Base-by-base conservation (phyloP, 2,329 filamentous ascomycete species). In the Alternaria ventricosa region DNA sequence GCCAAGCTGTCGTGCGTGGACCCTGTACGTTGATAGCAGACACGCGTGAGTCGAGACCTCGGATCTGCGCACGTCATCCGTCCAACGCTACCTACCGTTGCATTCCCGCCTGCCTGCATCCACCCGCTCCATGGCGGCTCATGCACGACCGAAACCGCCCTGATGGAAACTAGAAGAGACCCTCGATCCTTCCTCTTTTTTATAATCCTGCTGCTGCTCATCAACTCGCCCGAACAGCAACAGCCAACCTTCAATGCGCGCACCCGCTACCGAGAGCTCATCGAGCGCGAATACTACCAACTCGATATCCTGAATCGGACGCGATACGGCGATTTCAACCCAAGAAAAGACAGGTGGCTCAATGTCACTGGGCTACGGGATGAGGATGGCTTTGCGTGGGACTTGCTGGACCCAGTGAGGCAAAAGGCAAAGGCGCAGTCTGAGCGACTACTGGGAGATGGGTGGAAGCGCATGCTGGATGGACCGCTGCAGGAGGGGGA, bases 311-410 rank as follows among this genome's bases (percentile, higher is more conserved):
- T 80, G n/a, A 80, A 79, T 30, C 61, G 61, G 15, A 79, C 78
- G 18, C 63, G 59, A 33, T 79, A 75, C 77, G 86, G 85, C 36
- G 84, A 87, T 57, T 84, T 89, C 43, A 78, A 84, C 71, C 77
- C 82, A 20, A 65, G 64, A 28, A 74, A 80, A 10, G 75, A 82
- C 63, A 82, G 77, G 67, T 87, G 83, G 84, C 66, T 81, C 61
- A 85, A 85, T 55, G 82, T 97, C 55, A 92, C 92, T 3, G 95
- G 95, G 1, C 89, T 96, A 65, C 87, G 91, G 53, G 82, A 88
- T 50, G 86, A 89, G 20, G 92, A 97, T 80, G 88, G 87, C 5
- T 93, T 92, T 78, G 90, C 88, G 2, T 97, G 94, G 94, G 87
- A 90, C 33, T 85, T 93, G 61, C 82, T 97, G 22, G 83, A 84